Conservation (phyloP, 257 asterid genomes). For the Orobanche coerulescens region DNA sequence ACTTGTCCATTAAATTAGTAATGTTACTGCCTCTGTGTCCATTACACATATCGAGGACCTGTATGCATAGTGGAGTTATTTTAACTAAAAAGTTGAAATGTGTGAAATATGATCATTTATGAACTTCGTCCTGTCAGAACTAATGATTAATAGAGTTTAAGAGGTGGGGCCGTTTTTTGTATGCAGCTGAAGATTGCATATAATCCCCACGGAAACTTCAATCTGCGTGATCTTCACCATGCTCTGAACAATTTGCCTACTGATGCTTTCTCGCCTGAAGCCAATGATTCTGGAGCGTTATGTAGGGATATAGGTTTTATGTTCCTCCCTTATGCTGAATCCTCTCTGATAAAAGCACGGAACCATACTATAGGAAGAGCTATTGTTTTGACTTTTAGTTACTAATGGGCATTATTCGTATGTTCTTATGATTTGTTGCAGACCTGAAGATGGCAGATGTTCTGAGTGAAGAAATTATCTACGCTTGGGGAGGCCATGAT, state of each 20-base stretch:
- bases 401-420: constrained; percentile 12
- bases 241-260: constrained; percentile 69
- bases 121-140: neutral
- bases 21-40: no score
- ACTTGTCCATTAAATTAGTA: no score
- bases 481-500: constrained; percentile 49
- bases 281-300: constrained; percentile 31
- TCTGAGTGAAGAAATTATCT: constrained; percentile 40
- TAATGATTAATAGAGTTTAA: no score
- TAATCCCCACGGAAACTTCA: constrained; percentile 76
- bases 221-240: constrained; percentile 80
- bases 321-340: neutral
- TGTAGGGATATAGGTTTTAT: constrained; percentile 5
- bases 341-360: constrained; percentile 3
- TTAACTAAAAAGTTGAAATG: constrained; percentile 7
- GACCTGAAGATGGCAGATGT: constrained; percentile 58
- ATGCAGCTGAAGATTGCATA: constrained; percentile 81
- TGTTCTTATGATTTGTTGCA: constrained; percentile 27
- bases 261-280: constrained; percentile 58
- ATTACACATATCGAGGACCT: no score
- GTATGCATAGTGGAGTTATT: neutral
- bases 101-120: neutral
- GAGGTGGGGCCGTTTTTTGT: no score
- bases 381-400: constrained; percentile 1
- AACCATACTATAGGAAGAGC: neutral